Evolutionary conservation across 345 rosid species (phyloP).

Genomic region (Ricinus communis): DNA sequence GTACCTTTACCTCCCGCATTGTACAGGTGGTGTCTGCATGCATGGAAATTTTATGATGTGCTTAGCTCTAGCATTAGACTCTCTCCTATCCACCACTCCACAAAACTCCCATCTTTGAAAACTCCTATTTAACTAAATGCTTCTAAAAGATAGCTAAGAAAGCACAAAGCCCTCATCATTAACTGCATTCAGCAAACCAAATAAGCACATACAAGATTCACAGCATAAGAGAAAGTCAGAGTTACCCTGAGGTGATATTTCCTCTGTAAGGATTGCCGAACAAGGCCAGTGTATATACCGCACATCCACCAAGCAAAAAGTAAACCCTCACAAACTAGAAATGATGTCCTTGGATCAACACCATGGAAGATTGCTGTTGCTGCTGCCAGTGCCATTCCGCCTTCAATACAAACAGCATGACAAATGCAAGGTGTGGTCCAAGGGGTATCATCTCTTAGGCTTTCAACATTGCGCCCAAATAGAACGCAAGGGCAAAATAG

Average conservation of each 20-base stretch:
- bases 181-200: background rate
- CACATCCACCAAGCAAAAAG: conserved; percentile 99
- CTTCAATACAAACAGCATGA: conserved; percentile 81
- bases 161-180: background rate
- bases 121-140: background rate
- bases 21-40: background rate
- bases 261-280: conserved; percentile 73
- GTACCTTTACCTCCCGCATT: background rate
- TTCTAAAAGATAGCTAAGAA: background rate
- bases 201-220: no score
- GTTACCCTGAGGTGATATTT: conserved; percentile 90
- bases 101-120: background rate
- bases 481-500: conserved; percentile 89
- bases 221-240: no score
- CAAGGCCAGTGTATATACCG: conserved; percentile 90
- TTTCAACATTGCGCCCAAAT: conserved; percentile 83
- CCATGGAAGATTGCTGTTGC: conserved; percentile 69
- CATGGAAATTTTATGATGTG: background rate
- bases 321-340: conserved; percentile 84
- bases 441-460: conserved; percentile 67
- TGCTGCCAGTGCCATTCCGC: conserved; percentile 73
- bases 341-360: conserved; percentile 68
- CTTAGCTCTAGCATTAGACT: background rate
- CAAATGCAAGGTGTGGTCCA: conserved; percentile 86
- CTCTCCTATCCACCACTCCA: background rate